phyloP scores from a whole-genome alignment of 768 basidiomycete species.

The Lactarius sanguifluus region DNA sequence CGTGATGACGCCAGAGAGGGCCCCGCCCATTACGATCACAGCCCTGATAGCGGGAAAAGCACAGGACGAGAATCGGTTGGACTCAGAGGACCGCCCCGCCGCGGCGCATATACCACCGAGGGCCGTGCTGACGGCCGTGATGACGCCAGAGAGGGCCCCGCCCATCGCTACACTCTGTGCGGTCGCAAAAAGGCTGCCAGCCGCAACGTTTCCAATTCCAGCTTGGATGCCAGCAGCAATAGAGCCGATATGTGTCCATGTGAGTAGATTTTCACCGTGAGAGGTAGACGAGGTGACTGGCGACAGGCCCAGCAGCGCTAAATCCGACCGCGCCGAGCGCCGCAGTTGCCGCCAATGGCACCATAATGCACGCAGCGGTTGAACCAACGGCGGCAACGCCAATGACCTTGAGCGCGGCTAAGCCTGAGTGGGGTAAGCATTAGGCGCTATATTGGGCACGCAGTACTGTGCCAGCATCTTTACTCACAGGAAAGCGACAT shows the following conservation, averaged over 20 bases:
- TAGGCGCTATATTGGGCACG: too few relatives aligned
- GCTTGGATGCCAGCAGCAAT: constrained; percentile 10
- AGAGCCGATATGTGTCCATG: neutral
- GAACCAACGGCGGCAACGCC: neutral
- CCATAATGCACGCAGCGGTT: neutral
- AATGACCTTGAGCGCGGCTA: neutral
- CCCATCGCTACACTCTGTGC: constrained; percentile 14
- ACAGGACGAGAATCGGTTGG: neutral
- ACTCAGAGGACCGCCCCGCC: neutral
- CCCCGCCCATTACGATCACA: too few relatives aligned
- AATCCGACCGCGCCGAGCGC: constrained; percentile 4
- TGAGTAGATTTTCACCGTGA: neutral
- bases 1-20: neutral
- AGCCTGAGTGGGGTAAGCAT: too few relatives aligned
- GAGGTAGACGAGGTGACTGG: constrained; percentile 1
- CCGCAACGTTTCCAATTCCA: neutral
- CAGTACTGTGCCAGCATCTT: neutral
- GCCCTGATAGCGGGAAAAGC: neutral
- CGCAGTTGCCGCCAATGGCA: neutral
- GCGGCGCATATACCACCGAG: neutral
- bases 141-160: neutral
- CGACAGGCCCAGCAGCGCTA: constrained; percentile 9
- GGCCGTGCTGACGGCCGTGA: neutral
- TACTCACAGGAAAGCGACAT: neutral
- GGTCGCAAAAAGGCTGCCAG: neutral